Conservation (phyloP, 306 rosid genomes). For the Cicer cuneatum region DNA sequence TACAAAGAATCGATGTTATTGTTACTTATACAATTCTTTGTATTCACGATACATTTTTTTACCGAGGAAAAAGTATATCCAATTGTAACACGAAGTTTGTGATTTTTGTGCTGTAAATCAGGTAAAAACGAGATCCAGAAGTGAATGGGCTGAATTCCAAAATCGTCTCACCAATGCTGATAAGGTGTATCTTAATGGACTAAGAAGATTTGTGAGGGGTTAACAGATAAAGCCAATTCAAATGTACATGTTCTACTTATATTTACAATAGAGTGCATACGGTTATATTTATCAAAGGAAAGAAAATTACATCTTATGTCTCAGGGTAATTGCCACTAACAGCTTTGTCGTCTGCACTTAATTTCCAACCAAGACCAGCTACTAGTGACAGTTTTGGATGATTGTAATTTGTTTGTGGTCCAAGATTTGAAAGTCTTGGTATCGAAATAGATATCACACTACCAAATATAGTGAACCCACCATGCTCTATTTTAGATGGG, state of each 20-base stretch:
- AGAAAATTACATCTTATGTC: slow-evolving; percentile 1
- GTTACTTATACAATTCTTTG: background rate
- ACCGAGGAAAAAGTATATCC: background rate
- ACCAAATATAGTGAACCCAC: too few relatives aligned
- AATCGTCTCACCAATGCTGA: slow-evolving; percentile 76
- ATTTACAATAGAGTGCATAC: slow-evolving; percentile 16
- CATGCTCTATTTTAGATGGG: too few relatives aligned
- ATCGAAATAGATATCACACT: too few relatives aligned
- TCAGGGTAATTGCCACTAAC: background rate
- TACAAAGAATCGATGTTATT: slow-evolving; percentile 4
- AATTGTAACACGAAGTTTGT: background rate
- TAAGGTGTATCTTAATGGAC: slow-evolving; percentile 54
- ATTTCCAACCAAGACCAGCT: slow-evolving; percentile 16
- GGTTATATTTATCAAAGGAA: slow-evolving; percentile 26
- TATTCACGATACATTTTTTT: background rate
- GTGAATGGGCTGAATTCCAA: slow-evolving; percentile 90
- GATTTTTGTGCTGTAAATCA: slow-evolving; percentile 42
- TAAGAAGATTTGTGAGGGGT: slow-evolving; percentile 44
- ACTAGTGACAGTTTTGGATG: slow-evolving; percentile 8
- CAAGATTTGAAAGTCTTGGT: slow-evolving; percentile 5
- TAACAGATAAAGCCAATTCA: slow-evolving; percentile 25
- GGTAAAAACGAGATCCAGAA: slow-evolving; percentile 87
- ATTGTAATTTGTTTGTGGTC: background rate
- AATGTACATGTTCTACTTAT: slow-evolving; percentile 52
- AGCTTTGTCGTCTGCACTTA: background rate